Evolutionary conservation across 75 land plant genomes (phyloP).

Genomic region (Sequoiadendron giganteum): DNA sequence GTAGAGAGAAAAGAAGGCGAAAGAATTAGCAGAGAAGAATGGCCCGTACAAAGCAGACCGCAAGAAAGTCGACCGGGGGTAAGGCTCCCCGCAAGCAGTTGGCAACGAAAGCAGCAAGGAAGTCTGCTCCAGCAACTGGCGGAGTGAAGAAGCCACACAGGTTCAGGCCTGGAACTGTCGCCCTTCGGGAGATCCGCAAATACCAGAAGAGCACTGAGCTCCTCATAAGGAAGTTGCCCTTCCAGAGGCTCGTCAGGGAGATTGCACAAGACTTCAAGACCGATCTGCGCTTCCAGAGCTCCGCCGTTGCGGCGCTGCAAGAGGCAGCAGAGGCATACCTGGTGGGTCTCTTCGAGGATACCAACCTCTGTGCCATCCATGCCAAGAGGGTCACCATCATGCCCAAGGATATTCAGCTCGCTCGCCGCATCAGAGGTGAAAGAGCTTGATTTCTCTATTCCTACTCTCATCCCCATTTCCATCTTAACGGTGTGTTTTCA

Average conservation of each 20-base stretch:
- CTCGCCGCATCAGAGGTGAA: constrained; percentile 22
- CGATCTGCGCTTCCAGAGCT: constrained; percentile 46
- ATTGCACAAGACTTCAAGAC: constrained; percentile 25
- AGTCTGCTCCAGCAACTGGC: constrained; percentile 15
- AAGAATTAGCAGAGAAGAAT: constrained; percentile 4
- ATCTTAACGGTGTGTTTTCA: background rate
- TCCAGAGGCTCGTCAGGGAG: constrained; percentile 3
- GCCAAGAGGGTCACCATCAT: constrained; percentile 14
- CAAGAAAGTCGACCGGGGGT: constrained; percentile 46
- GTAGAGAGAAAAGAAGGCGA: background rate
- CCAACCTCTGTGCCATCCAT: background rate
- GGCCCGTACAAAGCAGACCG: constrained; percentile 55
- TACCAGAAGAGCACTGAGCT: background rate
- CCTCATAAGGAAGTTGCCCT: background rate
- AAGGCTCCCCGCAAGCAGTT: constrained; percentile 47
- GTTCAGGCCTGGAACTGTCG: background rate
- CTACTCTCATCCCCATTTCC: background rate
- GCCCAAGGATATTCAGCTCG: constrained; percentile 24
- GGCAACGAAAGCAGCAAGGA: constrained; percentile 26
- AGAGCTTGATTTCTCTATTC: background rate
- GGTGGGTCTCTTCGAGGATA: constrained; percentile 4
- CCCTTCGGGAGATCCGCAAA: background rate
- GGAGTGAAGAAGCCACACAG: constrained; percentile 25
- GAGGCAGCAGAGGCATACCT: constrained; percentile 18
- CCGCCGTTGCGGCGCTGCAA: constrained; percentile 27